These are phyloP conservation scores for Cordyceps javanica DNA, from an alignment of 2,329 filamentous ascomycete genomes.

Conservation along the genomic window DNA sequence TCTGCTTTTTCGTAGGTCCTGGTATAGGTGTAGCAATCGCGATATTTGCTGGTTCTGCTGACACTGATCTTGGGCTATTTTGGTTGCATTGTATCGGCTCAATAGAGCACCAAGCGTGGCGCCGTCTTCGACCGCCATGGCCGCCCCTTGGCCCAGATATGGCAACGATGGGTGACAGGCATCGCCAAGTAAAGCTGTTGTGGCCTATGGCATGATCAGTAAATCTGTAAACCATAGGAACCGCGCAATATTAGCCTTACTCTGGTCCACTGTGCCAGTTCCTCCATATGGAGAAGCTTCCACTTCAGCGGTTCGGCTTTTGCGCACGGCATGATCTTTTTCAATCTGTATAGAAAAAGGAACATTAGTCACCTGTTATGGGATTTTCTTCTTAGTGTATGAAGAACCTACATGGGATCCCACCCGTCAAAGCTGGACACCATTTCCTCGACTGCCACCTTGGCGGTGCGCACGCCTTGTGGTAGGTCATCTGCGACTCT, in stretches of 20 bases:
- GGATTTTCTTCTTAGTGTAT: too few relatives aligned
- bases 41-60: background rate
- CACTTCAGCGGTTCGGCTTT: background rate
- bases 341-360: too few relatives aligned
- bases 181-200: background rate
- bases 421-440: background rate
- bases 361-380: too few relatives aligned
- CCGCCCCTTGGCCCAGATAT: background rate
- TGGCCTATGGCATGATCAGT: background rate
- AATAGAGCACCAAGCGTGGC: background rate
- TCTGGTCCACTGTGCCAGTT: background rate
- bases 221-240: background rate
- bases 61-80: background rate
- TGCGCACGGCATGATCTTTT: background rate
- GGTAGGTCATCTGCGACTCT: background rate
- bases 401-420: background rate
- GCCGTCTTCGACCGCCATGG: background rate
- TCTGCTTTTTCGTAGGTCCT: background rate
- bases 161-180: background rate
- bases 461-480: background rate
- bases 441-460: background rate
- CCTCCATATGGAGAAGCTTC: background rate
- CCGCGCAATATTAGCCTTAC: background rate
- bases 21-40: background rate
- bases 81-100: background rate